Evolutionary conservation across 805 yeast species (phyloP), one percentile per base, ranked within the genome.

Genomic region (Osmozyma mogii): DNA sequence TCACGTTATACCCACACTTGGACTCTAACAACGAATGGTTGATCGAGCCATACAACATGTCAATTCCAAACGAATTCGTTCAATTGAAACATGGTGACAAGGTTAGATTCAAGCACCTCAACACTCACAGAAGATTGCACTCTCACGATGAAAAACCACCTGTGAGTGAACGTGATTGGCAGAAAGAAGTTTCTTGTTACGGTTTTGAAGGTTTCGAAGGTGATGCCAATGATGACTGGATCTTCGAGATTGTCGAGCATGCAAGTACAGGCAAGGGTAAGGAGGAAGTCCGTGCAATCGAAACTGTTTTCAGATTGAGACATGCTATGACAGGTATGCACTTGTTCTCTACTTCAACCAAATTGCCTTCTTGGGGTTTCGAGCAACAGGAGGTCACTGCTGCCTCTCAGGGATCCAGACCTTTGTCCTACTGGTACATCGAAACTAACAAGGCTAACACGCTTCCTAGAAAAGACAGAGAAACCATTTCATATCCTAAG

Each of bases 361-460:
- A 79, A 50, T 67, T 83, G 46, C 94, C 94, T 37, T 73, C 72
- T 30, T 82, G 92, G 88, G 94, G 82, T 1, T 79, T 76, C 42
- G 81, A 75, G 38, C 94, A 83, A 55, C 88, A 78, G 54, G 94
- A 83, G 60, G 94, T 83, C 31, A 75, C 88, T 3, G 71, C 88
- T 61, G 85, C 94, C 21, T 54, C 70, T 12, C 80, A 75, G 43
- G 92, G 88, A 53, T 63, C 66, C 31, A 58, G 71, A 33, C 63
- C 70, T 11, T 66, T 77, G 44, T 62, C 77, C 20, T 62, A 72
- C 40, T 83, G 89, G 89, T 77, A 79, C 54, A 61, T 83, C 44
- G 94, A 83, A 58, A 67, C 73, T 35, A 82, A 81, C 56, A 61
- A 53, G 30, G 79, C 80, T 46, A 68, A 62, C 43, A 61, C 64